These are phyloP conservation scores for Geosmithia morbida DNA, from an alignment of 2,329 filamentous ascomycete genomes.

Conservation along the genomic window DNA sequence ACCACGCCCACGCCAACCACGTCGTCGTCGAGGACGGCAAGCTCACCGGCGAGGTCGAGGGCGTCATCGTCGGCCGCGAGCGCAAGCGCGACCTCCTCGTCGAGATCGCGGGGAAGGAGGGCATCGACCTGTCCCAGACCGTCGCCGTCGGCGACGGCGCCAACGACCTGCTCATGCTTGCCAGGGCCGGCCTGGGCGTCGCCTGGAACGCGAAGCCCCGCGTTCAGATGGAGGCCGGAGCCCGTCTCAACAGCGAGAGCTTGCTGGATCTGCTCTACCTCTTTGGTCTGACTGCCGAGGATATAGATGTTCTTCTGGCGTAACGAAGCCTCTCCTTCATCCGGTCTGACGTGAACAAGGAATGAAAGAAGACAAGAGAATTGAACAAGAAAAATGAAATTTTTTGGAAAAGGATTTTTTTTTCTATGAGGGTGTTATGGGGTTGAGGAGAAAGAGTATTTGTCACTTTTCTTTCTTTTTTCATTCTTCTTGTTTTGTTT, in stretches of 20 bases:
- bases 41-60: conserved; percentile 59
- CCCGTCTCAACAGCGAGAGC: conserved; percentile 55
- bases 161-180: conserved; percentile 73
- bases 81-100: conserved; percentile 58
- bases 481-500: neutral
- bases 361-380: no score
- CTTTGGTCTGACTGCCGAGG: conserved; percentile 55
- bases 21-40: conserved; percentile 47
- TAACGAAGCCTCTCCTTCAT: conserved; percentile 4
- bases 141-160: conserved; percentile 71
- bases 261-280: conserved; percentile 61
- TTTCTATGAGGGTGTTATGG: no score
- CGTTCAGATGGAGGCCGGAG: conserved; percentile 64
- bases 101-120: conserved; percentile 55
- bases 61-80: conserved; percentile 61
- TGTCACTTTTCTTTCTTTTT: no score
- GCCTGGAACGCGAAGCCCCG: conserved; percentile 76
- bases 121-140: conserved; percentile 49
- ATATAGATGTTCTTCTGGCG: conserved; percentile 21
- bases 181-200: conserved; percentile 58
- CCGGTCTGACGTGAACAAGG: neutral
- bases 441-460: no score
- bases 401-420: no score
- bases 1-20: conserved; percentile 82
- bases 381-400: no score